Evolutionary conservation across 805 yeast genomes (phyloP), one percentile per base, ranked within the genome.

Genomic region (Zygosaccharomyces siamensis): DNA sequence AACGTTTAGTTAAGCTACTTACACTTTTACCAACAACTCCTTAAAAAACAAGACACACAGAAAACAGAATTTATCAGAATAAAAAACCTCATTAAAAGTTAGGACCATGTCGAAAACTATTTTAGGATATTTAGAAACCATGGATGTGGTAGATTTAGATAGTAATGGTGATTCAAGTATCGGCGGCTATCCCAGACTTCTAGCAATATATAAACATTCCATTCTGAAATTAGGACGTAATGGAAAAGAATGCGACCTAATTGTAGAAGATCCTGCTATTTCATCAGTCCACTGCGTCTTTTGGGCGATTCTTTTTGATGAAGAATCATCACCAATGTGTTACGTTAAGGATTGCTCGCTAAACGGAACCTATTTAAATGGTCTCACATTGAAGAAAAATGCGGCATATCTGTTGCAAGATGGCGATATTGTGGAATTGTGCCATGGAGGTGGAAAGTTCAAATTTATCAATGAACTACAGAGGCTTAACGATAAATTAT

Each of bases 251-350:
- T 62, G 66, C 48, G 60, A 71, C 5, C 37, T 76, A 5, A 52
- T 67, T 3, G 37, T 75, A 2, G 47, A 59, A 3, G 69, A 74
- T 51, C 66, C 70, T 0, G 65, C 71, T 2, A 62, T 79, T 2
- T 79, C 84, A 0, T 55, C 69, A 2, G 47, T 66, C 0, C 86
- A 81, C 55, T 79, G 78, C 46, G 53, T 64, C 6, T 53, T 78
- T 4, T 78, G 81, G 81, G 63, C 68, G 0, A 65, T 75, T 3
- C 67, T 73, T 37, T 81, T 81, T 58, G 84, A 80, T 57, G 72
- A 71, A 0, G 64, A 66, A 4, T 70, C 74, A 5, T 57, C 70
- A 1, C 79, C 81, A 0, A 51, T 78, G 50, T 69, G 74, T 14
- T 81, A 80, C 54, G 52, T 80, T 8, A 73, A 73, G 47, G 84